Base-by-base conservation (phyloP, 192 early-diverging fungal genomes). In the Coemansia pectinata region DNA sequence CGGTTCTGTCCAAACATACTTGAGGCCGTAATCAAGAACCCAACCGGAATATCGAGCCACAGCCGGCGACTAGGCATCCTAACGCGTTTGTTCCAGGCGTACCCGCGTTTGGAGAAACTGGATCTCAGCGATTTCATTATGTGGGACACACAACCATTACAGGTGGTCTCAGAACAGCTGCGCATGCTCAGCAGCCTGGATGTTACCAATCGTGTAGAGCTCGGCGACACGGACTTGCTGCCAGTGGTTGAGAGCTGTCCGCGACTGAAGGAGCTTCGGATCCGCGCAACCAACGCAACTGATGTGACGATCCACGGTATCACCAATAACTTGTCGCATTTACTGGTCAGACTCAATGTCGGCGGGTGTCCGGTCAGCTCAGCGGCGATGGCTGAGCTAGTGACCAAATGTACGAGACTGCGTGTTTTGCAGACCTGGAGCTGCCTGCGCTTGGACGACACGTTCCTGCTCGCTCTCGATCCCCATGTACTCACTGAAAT, bases 61-160 rank as follows among this genome's bases (percentile, higher is more conserved):
- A 64, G 65, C 41, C 62, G 83, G 41, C 64, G 83, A 6, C 62
- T 74, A 14, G 74, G 72, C 5, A 79, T 85, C 19, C 64, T 85
- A 14, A 55, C 34, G 34, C 74, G 83, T 19, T 63, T 85, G 10
- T 85, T 85, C 61, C 71, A 74, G 42, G 69, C 75, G 33, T 85
- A 85, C 55, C 83, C 83, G 41, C 73, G 83, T 15, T 63, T 85
- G 41, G 83, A 85, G 59, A 69, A 73, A 29, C 66, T 85, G 47
- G 69, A 80, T 27, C 72, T 84, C 25, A 80, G 82, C 78, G 77
- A 84, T 45, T 84, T 84, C 74, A 84, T 84, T 36, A 84, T 84
- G 82, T 84, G 82, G 82, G 82, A 84, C 44, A 66, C 82, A 44
- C 77, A 84, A 66, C 78, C 82, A 12, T 55, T 84, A 29, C 78